Base-by-base conservation (phyloP, 208 protist species). In the Spongospora subterranea region DNA sequence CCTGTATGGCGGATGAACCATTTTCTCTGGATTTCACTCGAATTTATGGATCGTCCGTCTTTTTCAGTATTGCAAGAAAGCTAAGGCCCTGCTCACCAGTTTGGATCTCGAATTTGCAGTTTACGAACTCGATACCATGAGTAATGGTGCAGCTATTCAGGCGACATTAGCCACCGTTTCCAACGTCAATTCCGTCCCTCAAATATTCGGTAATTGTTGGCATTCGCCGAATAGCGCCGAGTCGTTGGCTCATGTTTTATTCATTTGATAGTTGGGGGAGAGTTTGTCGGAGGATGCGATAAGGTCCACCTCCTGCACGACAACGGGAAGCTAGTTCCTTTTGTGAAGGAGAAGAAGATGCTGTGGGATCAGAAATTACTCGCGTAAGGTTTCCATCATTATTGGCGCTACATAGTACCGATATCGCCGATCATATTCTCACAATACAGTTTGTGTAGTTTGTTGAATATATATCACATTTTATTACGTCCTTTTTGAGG, bases 231-330 rank as follows among this genome's bases (percentile, higher is more conserved):
- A n/a, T n/a, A n/a, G n/a, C n/a, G n/a, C n/a, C n/a, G n/a, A n/a
- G n/a, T 82, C 71, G 71, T 35, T 43, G 71, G 13, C 24, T 6
- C 71, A 20, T 82, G 35, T 35, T 35, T 82, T 35, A 82, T 43
- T 35, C 11, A 20, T 35, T 45, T 82, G 71, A 45, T 35, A 82
- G 71, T 82, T 13, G 71, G 71, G 17, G 71, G 71, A 6, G 35
- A 82, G n/a, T 82, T 82, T 82, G 71, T 82, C 71, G 71, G 71
- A 13, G 71, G 71, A 35, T 45, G 71, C n/a, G 71, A 82, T 43
- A 43, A 6, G 17, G n/a, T 82, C n/a, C 71, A 82, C n/a, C n/a
- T 13, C n/a, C 71, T 82, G 6, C 71, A 82, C 71, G 6, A 6
- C n/a, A 6, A 82, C 6, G 71, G 71, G 17, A 82, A 82, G n/a